phyloP scores from a whole-genome alignment of 208 protist genomes.

The Trypanosomatidae sp. region DNA sequence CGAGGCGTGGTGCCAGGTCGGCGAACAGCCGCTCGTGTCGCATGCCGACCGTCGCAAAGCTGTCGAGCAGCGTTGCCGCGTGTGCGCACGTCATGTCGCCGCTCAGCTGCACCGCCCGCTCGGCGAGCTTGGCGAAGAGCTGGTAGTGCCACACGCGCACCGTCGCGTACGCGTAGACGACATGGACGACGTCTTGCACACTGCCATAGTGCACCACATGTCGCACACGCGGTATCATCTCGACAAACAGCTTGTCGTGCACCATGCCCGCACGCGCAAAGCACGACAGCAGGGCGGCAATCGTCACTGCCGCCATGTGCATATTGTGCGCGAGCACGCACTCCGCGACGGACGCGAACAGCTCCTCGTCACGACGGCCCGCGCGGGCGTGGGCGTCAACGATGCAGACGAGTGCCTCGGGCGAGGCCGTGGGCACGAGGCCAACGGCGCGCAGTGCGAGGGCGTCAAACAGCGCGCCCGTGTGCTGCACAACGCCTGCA shows the following conservation, averaged over 20 bases:
- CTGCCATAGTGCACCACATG: conserved; percentile 69
- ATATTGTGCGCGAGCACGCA: conserved; percentile 36
- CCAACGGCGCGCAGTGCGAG: conserved; percentile 37
- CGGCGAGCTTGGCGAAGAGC: conserved; percentile 64
- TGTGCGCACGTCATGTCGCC: conserved; percentile 31
- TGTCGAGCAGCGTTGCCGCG: conserved; percentile 25
- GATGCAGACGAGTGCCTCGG: conserved; percentile 27
- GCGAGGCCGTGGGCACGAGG: conserved; percentile 28
- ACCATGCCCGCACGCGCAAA: conserved; percentile 43
- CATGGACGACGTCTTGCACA: conserved; percentile 48
- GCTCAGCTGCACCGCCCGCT: conserved; percentile 53
- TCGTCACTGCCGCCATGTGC: conserved; percentile 44
- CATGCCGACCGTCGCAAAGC: conserved; percentile 66
- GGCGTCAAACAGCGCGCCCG: conserved; percentile 2
- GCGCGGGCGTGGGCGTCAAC: conserved; percentile 34
- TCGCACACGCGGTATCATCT: conserved; percentile 64
- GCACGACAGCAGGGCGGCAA: conserved; percentile 46
- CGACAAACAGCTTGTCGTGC: conserved; percentile 71
- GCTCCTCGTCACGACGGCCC: conserved; percentile 26
- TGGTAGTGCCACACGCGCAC: conserved; percentile 82
- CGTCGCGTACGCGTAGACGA: conserved; percentile 58
- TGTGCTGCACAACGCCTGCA: conserved; percentile 5
- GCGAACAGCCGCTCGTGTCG: conserved; percentile 60
- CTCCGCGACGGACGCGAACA: conserved; percentile 64
- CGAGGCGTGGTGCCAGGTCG: conserved; percentile 48